A percentile compares a stretch with the other conserved stretches of the same genome.
These are phyloP conservation scores for Beta macrorhiza DNA, from an alignment of 179 eudicot genomes.

Conservation along the genomic window DNA sequence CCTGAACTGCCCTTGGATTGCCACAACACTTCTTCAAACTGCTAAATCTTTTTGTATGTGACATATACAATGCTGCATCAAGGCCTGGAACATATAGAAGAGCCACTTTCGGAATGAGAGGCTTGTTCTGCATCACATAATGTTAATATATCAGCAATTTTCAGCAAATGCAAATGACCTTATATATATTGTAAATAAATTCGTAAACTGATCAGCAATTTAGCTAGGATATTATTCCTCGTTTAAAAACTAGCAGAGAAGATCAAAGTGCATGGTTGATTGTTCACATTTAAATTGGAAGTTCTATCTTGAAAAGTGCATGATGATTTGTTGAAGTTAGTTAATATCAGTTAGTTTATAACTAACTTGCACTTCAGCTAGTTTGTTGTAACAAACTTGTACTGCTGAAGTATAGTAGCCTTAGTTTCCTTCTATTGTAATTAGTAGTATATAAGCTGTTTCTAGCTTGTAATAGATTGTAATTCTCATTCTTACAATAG, in stretches of 20 bases:
- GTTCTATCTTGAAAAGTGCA: neutral
- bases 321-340: no score
- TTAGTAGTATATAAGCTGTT: no score
- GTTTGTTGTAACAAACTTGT: no score
- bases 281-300: no score
- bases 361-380: no score
- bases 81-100: constrained; percentile 93
- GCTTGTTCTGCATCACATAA: constrained; percentile 76
- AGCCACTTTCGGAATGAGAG: constrained; percentile 88
- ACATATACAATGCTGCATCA: constrained; percentile 82
- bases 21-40: constrained; percentile 75
- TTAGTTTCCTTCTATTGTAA: no score
- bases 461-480: no score
- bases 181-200: neutral
- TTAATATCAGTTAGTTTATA: no score
- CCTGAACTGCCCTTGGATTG: constrained; percentile 80
- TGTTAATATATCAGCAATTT: constrained; percentile 20
- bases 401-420: no score
- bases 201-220: neutral
- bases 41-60: constrained; percentile 60
- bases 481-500: no score
- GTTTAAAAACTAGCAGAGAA: neutral
- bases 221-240: neutral
- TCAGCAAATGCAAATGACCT: neutral
- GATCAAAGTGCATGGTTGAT: neutral